Conservation (phyloP, 1,284 basidiomycete species). For the Rhodotorula sp. region DNA sequence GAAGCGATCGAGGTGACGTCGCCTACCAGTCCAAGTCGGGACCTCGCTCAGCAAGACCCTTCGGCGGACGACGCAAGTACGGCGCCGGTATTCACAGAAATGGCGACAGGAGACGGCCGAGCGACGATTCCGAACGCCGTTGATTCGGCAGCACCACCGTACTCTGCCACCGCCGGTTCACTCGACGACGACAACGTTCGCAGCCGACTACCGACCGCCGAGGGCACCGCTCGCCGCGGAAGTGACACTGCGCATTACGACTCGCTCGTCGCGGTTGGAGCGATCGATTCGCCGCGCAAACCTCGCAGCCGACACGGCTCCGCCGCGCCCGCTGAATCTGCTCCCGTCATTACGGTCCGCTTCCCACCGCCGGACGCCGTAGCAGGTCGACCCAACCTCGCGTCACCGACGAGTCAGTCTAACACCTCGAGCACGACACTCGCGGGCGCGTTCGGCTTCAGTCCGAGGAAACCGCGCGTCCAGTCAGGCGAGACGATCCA, state of each 20-base stretch:
- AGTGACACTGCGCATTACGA: neutral
- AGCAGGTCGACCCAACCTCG: neutral
- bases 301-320: neutral
- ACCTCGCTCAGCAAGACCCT: neutral
- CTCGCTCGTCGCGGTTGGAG: neutral
- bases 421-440: neutral
- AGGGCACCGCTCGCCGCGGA: neutral
- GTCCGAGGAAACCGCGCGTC: conserved; percentile 4
- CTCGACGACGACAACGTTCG: neutral
- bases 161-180: neutral
- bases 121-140: too few species aligned
- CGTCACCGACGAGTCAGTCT: too few species aligned
- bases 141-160: neutral
- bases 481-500: conserved; percentile 1
- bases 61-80: neutral
- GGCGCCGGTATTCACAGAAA: too few species aligned
- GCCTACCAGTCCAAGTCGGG: neutral
- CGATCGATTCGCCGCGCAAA: neutral
- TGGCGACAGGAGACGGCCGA: too few species aligned
- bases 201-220: too few species aligned
- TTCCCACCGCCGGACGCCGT: neutral
- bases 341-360: conserved; percentile 3
- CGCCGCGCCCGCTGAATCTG: neutral
- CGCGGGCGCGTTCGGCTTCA: conserved; percentile 3
- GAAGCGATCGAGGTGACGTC: neutral